Conservation (phyloP, 164 flowering plant species). For the Pachysandra terminalis region DNA sequence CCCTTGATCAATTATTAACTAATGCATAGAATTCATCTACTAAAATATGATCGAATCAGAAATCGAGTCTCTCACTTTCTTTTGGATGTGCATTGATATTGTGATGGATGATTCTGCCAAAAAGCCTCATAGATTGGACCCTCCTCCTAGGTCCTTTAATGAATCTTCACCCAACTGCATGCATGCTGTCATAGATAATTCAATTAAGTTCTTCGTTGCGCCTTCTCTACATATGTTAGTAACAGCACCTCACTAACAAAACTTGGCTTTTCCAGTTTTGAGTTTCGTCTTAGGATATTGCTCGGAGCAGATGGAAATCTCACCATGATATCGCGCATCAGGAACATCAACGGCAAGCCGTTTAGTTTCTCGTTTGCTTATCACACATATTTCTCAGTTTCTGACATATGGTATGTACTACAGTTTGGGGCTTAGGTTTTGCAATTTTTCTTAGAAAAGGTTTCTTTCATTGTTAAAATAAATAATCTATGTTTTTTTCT, state of each 20-base stretch:
- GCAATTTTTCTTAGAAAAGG: too few species aligned
- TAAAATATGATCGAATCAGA: not conserved
- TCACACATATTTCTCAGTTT: conserved; percentile 79
- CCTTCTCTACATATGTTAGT: not conserved
- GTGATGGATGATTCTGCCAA: not conserved
- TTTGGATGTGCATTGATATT: not conserved
- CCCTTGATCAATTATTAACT: not conserved
- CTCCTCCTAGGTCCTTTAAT: not conserved
- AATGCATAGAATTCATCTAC: not conserved
- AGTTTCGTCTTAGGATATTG: conserved; percentile 86
- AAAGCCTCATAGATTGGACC: not conserved
- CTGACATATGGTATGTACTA: conserved; percentile 98
- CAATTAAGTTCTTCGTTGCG: not conserved
- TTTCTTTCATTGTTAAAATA: too few species aligned
- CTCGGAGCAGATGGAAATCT: conserved; percentile 69
- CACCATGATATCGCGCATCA: conserved; percentile 66
- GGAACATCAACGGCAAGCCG: conserved; percentile 86
- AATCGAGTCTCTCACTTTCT: not conserved
- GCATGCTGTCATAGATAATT: not conserved
- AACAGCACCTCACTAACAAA: not conserved
- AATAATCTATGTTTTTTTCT: too few species aligned
- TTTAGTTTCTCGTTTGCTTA: conserved; percentile 92
- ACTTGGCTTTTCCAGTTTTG: conserved; percentile 50
- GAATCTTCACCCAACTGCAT: not conserved
- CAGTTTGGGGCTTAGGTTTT: too few species aligned